These are phyloP conservation scores for Penicillium atrosanguineum DNA, from an alignment of 495 filamentous ascomycete species.

Conservation along the genomic window DNA sequence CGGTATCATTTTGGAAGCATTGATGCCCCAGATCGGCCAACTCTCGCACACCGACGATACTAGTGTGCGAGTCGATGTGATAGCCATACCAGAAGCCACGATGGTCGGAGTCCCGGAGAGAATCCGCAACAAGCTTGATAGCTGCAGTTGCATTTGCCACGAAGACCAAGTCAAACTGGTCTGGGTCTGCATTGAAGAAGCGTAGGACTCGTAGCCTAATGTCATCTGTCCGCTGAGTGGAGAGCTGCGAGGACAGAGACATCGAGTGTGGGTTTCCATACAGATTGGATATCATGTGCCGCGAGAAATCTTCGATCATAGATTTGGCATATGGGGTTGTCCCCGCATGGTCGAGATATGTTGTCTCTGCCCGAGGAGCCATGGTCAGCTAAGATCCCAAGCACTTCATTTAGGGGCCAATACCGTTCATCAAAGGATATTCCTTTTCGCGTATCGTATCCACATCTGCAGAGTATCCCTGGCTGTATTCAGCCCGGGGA, in stretches of 20 bases:
- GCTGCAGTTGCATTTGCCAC: conserved; percentile 90
- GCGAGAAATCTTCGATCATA: conserved; percentile 71
- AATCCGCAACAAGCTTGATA: conserved; percentile 81
- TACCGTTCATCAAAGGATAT: conserved; percentile 84
- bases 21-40: conserved; percentile 54
- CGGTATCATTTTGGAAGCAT: conserved; percentile 65
- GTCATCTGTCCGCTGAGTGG: conserved; percentile 72
- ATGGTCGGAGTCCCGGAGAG: conserved; percentile 56
- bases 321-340: conserved; percentile 81
- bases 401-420: background rate
- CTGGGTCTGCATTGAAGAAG: conserved; percentile 83
- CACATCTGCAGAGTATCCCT: conserved; percentile 62
- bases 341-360: conserved; percentile 93
- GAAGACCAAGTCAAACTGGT: conserved; percentile 84
- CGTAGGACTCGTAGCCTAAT: conserved; percentile 66
- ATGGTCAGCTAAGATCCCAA: conserved; percentile 1
- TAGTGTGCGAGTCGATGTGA: conserved; percentile 84
- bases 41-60: conserved; percentile 79
- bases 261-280: conserved; percentile 92
- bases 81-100: conserved; percentile 79
- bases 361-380: conserved; percentile 51
- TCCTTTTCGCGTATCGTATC: conserved; percentile 67
- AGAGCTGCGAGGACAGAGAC: conserved; percentile 74
- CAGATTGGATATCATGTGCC: conserved; percentile 72
- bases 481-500: conserved; percentile 15